Evolutionary conservation across 345 rosid species (phyloP).

Genomic region (Geranium rotundifolium): DNA sequence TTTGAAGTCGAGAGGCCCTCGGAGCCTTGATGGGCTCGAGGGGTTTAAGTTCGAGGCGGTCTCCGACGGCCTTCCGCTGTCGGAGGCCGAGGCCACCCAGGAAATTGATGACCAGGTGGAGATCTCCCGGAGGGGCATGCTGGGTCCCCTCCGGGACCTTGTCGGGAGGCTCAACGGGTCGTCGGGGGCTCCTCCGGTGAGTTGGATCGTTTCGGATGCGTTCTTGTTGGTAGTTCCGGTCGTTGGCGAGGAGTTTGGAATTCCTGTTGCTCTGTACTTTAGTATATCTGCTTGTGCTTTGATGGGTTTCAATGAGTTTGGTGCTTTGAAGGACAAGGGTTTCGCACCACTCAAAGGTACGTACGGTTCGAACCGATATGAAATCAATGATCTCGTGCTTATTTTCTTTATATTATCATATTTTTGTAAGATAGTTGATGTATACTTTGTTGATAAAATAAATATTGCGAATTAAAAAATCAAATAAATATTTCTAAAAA

Average conservation of each 20-base stretch:
- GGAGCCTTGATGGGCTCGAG: too few species aligned
- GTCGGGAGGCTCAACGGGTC: background rate
- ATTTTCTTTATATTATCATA: too few species aligned
- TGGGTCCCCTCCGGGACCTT: background rate
- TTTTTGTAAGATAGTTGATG: too few species aligned
- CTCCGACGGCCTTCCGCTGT: background rate
- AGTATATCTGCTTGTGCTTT: conserved; percentile 1
- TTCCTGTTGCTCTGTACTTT: conserved; percentile 1
- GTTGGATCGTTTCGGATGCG: background rate
- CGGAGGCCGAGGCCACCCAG: background rate
- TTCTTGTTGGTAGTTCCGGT: background rate
- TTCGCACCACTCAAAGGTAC: background rate
- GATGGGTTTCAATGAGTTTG: background rate
- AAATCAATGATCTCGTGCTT: background rate
- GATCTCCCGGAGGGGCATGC: background rate
- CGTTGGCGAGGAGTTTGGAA: conserved; percentile 2
- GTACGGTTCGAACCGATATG: too few species aligned
- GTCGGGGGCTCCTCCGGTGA: background rate
- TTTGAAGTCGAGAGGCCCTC: too few species aligned
- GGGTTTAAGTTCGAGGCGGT: background rate
- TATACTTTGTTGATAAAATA: too few species aligned
- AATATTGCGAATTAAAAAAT: too few species aligned
- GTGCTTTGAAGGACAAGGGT: background rate
- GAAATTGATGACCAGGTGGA: too few species aligned
- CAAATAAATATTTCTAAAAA: too few species aligned